Base-by-base conservation (phyloP, 1,139 yeast genomes). In the Candida sp. region DNA sequence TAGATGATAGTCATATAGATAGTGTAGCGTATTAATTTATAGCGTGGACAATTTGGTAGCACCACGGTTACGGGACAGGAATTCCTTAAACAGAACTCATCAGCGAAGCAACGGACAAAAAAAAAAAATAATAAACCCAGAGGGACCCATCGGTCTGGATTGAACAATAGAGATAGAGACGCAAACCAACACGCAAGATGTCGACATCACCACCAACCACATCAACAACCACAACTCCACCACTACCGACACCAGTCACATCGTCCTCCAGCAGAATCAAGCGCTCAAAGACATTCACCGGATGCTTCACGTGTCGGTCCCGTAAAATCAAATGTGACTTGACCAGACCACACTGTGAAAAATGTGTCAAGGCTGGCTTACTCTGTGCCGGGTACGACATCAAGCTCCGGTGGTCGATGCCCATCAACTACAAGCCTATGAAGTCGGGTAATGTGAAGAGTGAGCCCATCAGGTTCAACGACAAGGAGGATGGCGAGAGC, bases 341-440 rank as follows among this genome's bases (percentile, higher is more conserved):
- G 34, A 58, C 59, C 12, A 67, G 69, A 51, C 85, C 85, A 1
- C 59, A 53, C 12, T 81, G 85, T 60, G 63, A 64, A 17, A 72
- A 77, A 47, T 81, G 85, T 60, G 49, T 60, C 11, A 72, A 69
- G 50, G 69, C 73, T 63, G 84, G 86, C 1, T 63, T 88, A 26
- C 72, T 75, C 4, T 91, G 97, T 63, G 91, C 88, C 32, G 97
- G 97, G 0, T 91, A 90, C 62, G 90, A 85, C 53, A 86, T 91
- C 55, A 89, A 88, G 56, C 78, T 91, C 28, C 74, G 92, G 55
- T 91, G 97, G 97, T 82, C 88, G 7, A 70, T 69, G 25, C 85
- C 88, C 2, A 70, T 84, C 5, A 66, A 70, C 49, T 85, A 83
- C 56, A 75, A 73, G 48, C 66, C 70, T 12, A 38, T 48, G 7